A percentile compares a stretch with the other conserved stretches of the same genome.
Conservation (phyloP, 106 monocot species). For the Hemerocallis citrina region DNA sequence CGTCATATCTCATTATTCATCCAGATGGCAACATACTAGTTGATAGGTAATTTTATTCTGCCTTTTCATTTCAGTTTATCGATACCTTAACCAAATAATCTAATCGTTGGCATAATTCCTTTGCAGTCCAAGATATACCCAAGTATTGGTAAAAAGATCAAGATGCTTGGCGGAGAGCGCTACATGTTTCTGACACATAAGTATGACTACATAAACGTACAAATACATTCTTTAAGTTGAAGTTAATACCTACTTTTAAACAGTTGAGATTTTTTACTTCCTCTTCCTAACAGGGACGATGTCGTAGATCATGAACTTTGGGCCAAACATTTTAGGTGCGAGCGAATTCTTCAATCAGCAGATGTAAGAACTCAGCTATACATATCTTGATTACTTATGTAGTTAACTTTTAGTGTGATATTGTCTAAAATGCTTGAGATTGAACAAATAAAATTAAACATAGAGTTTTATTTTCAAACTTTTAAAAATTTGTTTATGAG, state of each 20-base stretch:
- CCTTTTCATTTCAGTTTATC: too few relatives aligned
- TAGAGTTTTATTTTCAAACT: too few relatives aligned
- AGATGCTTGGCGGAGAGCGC: constrained; percentile 66
- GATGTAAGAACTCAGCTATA: constrained; percentile 48
- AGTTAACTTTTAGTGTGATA: background rate
- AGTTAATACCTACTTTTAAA: background rate
- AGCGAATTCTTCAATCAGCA: constrained; percentile 64
- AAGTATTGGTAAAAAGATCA: constrained; percentile 40
- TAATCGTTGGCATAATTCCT: background rate
- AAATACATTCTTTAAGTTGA: background rate
- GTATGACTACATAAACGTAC: constrained; percentile 25
- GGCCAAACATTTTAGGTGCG: constrained; percentile 45
- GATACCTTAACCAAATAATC: background rate
- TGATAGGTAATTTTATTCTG: constrained; percentile 49
- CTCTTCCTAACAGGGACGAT: constrained; percentile 61
- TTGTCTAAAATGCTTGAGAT: background rate
- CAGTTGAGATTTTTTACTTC: background rate
- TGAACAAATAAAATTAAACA: too few relatives aligned
- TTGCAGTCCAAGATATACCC: constrained; percentile 64
- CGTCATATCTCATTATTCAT: constrained; percentile 72
- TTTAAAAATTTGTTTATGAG: too few relatives aligned
- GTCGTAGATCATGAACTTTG: constrained; percentile 84
- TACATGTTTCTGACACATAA: constrained; percentile 87
- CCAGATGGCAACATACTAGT: constrained; percentile 84
- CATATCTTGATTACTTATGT: background rate